A percentile compares a stretch with the other conserved stretches of the same genome.
These are phyloP conservation scores for Gelatoporia subvermispora DNA, from an alignment of 768 basidiomycete species.

Conservation along the genomic window DNA sequence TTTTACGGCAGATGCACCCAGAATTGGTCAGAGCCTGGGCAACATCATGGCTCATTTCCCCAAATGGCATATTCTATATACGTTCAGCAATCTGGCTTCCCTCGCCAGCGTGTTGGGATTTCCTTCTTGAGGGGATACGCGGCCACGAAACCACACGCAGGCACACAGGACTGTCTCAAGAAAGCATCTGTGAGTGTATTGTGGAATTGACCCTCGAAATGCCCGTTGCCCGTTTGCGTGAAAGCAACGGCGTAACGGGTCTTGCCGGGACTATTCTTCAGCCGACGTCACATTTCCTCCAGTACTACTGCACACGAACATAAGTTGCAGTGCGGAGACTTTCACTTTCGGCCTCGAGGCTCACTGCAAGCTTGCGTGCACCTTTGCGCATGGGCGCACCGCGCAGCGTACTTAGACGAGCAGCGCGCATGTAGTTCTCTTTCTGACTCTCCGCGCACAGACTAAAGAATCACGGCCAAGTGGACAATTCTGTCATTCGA, in stretches of 20 bases:
- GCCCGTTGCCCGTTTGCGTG: conserved; percentile 11
- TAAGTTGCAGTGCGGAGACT: background rate
- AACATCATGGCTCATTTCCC: too few relatives aligned
- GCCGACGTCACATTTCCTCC: too few relatives aligned
- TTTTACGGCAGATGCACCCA: too few relatives aligned
- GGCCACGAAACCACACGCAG: too few relatives aligned
- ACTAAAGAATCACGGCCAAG: background rate
- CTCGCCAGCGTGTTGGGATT: too few relatives aligned
- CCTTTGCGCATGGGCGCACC: conserved; percentile 1
- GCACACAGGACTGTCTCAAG: too few relatives aligned
- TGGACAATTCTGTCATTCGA: background rate
- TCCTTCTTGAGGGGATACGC: too few relatives aligned
- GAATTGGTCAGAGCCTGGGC: too few relatives aligned
- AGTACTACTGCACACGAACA: background rate
- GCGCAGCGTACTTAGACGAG: background rate
- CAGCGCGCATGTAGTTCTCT: background rate
- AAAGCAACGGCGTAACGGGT: conserved; percentile 1
- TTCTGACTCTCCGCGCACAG: background rate
- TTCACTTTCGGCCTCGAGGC: background rate
- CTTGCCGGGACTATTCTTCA: conserved; percentile 4
- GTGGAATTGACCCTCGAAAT: too few relatives aligned
- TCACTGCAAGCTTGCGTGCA: background rate
- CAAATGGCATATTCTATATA: too few relatives aligned
- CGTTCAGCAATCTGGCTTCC: too few relatives aligned
- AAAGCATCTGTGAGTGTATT: too few relatives aligned